phyloP scores from a whole-genome alignment of 805 yeast species.

The Saccharomyces eubayanus region DNA sequence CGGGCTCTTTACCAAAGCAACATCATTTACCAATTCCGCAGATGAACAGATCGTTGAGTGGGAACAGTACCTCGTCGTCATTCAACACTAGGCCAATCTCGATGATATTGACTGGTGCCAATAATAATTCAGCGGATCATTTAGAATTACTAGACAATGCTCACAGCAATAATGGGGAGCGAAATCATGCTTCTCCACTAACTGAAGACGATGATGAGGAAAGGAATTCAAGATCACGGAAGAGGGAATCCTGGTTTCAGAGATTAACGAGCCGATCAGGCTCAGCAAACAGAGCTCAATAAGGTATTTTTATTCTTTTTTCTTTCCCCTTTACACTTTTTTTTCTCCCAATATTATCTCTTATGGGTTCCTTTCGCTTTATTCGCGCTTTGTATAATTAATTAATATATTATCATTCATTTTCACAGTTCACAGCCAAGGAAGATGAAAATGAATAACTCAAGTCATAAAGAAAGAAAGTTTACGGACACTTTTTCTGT shows the following conservation, averaged over 20 bases:
- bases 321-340: background rate
- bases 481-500: background rate
- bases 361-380: background rate
- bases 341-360: background rate
- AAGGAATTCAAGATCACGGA: slow-evolving; percentile 21
- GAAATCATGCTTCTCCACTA: background rate
- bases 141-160: slow-evolving; percentile 4
- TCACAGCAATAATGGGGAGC: background rate
- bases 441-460: background rate
- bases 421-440: background rate
- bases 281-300: slow-evolving; percentile 10
- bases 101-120: slow-evolving; percentile 11
- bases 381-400: background rate
- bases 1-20: slow-evolving; percentile 10
- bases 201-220: slow-evolving; percentile 4
- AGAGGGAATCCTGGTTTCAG: slow-evolving; percentile 39
- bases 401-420: background rate
- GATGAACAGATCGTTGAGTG: slow-evolving; percentile 16
- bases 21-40: slow-evolving; percentile 11
- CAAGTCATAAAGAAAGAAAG: background rate
- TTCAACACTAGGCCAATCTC: slow-evolving; percentile 17
- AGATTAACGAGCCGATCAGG: slow-evolving; percentile 36
- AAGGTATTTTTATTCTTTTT: background rate
- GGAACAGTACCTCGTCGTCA: slow-evolving; percentile 18
- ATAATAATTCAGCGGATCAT: slow-evolving; percentile 19